Conservation (phyloP, 2,329 filamentous ascomycete genomes). For the Dactylellina cionopaga region DNA sequence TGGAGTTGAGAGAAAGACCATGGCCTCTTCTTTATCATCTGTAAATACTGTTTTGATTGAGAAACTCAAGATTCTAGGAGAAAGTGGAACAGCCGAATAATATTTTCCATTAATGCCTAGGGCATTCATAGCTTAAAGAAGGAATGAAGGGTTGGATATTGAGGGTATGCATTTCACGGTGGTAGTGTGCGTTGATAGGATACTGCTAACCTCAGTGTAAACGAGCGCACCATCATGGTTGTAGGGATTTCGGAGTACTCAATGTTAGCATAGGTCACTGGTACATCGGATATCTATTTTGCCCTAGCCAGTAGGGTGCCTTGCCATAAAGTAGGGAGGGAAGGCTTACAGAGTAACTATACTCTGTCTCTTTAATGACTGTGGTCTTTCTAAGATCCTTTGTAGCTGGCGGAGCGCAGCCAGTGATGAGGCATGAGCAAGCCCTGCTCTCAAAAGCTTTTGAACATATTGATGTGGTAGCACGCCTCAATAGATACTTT, state of each 20-base stretch:
- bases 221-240: conserved; percentile 11
- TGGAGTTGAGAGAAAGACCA: conserved; percentile 30
- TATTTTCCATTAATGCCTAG: conserved; percentile 23
- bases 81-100: neutral
- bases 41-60: conserved; percentile 17
- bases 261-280: conserved; percentile 27
- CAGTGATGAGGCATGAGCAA: conserved; percentile 25
- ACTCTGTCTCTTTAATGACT: neutral
- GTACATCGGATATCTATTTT: neutral
- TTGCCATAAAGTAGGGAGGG: too few relatives aligned
- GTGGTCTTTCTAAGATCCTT: conserved; percentile 25
- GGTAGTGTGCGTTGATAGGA: conserved; percentile 18
- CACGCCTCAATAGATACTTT: conserved; percentile 16
- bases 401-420: conserved; percentile 4
- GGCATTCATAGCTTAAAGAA: conserved; percentile 28
- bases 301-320: too few relatives aligned
- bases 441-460: conserved; percentile 16
- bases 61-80: conserved; percentile 5
- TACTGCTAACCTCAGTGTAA: neutral
- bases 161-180: conserved; percentile 36
- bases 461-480: conserved; percentile 35
- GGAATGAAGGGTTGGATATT: conserved; percentile 14
- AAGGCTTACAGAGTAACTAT: conserved; percentile 2
- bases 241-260: conserved; percentile 3
- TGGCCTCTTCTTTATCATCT: conserved; percentile 3